These are phyloP conservation scores for Paramyrothecium roridum DNA, from an alignment of 2,329 filamentous ascomycete genomes.

Conservation along the genomic window DNA sequence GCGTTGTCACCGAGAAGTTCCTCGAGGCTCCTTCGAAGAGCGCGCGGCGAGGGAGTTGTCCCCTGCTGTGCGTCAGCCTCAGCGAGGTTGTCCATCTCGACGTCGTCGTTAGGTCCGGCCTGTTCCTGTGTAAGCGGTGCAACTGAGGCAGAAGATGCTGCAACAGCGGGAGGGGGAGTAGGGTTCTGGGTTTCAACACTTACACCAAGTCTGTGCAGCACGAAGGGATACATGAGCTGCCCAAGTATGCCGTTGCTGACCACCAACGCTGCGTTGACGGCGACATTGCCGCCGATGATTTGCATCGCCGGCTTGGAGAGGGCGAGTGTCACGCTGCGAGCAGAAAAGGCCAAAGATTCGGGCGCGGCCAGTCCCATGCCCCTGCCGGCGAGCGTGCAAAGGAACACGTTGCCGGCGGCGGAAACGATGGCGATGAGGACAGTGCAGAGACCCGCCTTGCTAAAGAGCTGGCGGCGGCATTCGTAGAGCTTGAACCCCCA, in stretches of 20 bases:
- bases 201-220: conserved; percentile 24
- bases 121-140: not conserved
- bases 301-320: conserved; percentile 44
- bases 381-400: conserved; percentile 33
- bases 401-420: conserved; percentile 38
- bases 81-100: not conserved
- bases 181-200: conserved; percentile 4
- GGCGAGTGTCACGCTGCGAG: conserved; percentile 48
- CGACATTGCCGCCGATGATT: conserved; percentile 40
- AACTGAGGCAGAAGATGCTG: not conserved
- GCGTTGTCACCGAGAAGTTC: conserved; percentile 16
- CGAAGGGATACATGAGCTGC: conserved; percentile 34
- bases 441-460: conserved; percentile 35
- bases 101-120: not conserved
- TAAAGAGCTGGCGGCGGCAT: conserved; percentile 43
- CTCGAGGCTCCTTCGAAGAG: not conserved
- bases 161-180: not conserved
- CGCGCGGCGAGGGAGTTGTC: not conserved
- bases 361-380: conserved; percentile 30
- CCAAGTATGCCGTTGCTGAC: conserved; percentile 48
- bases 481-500: conserved; percentile 54
- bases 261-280: conserved; percentile 47
- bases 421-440: conserved; percentile 30
- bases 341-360: conserved; percentile 42
- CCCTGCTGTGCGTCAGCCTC: not conserved